Evolutionary conservation across 164 flowering plant genomes (phyloP).

Genomic region (Nymphaea thermarum): DNA sequence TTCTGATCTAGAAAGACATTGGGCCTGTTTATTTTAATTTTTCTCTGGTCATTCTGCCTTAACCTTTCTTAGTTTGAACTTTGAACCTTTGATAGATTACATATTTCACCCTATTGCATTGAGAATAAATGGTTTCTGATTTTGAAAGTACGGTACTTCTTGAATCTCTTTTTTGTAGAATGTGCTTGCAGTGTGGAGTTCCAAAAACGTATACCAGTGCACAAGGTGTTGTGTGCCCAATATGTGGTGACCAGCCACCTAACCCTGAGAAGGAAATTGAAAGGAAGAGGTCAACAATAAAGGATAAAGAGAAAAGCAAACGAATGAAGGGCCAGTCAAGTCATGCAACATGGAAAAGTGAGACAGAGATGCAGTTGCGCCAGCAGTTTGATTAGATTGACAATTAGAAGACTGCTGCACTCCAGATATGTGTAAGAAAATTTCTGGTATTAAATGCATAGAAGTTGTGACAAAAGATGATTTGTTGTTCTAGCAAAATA

Average conservation of each 20-base stretch:
- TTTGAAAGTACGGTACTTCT: too few relatives aligned
- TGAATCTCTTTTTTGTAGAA: conserved; percentile 24
- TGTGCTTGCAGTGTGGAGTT: conserved; percentile 89
- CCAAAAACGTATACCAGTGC: conserved; percentile 70
- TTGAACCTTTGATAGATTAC: too few relatives aligned
- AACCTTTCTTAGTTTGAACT: too few relatives aligned
- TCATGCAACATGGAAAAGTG: conserved; percentile 93
- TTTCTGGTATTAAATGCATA: too few relatives aligned
- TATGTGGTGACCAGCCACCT: conserved; percentile 67
- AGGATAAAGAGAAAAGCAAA: conserved; percentile 68
- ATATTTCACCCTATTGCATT: too few relatives aligned
- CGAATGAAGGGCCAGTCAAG: conserved; percentile 96
- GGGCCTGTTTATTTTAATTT: too few relatives aligned
- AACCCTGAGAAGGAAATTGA: conserved; percentile 24
- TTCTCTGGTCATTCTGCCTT: too few relatives aligned
- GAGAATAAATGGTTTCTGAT: too few relatives aligned
- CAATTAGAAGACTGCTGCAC: not conserved
- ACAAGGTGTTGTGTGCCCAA: conserved; percentile 54
- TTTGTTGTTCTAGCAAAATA: too few relatives aligned
- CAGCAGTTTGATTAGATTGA: conserved; percentile 77
- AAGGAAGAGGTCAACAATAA: conserved; percentile 70
- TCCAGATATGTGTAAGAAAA: not conserved
- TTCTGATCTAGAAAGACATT: too few relatives aligned
- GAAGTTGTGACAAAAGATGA: too few relatives aligned
- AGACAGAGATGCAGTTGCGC: conserved; percentile 96